phyloP scores from a whole-genome alignment of 345 rosid genomes.

The Lepidium sativum region DNA sequence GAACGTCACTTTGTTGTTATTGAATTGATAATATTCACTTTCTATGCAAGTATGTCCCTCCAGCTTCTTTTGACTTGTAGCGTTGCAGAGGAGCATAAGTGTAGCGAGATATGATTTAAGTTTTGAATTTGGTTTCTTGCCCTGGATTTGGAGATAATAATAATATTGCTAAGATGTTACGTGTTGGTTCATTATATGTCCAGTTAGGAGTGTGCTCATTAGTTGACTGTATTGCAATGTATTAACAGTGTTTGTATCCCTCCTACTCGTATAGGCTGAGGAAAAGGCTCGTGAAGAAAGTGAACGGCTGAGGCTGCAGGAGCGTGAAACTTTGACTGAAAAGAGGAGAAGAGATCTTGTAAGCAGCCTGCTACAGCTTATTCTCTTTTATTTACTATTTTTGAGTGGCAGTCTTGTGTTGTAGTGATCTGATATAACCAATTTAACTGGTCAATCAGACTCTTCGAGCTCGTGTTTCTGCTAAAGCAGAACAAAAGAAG shows the following conservation, averaged over 20 bases:
- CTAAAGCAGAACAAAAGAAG: constrained; percentile 94
- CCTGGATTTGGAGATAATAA: background rate
- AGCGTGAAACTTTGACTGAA: constrained; percentile 73
- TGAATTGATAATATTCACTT: background rate
- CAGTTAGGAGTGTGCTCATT: background rate
- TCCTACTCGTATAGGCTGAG: constrained; percentile 51
- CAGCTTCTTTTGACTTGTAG: background rate
- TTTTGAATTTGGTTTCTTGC: background rate
- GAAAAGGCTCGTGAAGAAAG: constrained; percentile 86
- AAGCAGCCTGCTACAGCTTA: constrained; percentile 21
- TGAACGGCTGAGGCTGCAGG: constrained; percentile 84
- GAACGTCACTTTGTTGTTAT: background rate
- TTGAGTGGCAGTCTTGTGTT: background rate
- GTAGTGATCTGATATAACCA: constrained; percentile 8
- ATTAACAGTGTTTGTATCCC: background rate
- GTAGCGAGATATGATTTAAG: background rate
- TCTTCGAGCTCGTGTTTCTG: constrained; percentile 90
- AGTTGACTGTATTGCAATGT: background rate
- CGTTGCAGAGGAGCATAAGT: background rate
- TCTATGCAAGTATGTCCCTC: background rate
- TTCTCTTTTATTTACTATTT: background rate
- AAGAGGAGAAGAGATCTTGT: constrained; percentile 92
- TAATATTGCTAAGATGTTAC: background rate
- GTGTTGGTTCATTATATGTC: constrained; percentile 1
- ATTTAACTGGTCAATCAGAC: constrained; percentile 33